Conservation (phyloP, 345 rosid species). For the Bruguiera parviflora region DNA sequence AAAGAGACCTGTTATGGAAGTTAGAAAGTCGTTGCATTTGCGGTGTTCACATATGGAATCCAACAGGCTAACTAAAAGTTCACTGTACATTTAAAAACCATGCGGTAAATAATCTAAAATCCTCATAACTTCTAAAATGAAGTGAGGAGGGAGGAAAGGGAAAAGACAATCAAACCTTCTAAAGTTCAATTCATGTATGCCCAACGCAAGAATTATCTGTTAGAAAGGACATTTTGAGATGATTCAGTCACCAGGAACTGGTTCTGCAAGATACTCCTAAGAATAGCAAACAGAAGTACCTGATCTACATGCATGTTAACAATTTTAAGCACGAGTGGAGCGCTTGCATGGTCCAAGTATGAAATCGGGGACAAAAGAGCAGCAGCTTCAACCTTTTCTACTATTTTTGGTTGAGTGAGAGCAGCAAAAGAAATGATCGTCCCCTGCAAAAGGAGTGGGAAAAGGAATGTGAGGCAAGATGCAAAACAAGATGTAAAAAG, state of each 20-base stretch:
- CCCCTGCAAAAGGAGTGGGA: conserved; percentile 44
- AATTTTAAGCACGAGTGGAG: conserved; percentile 85
- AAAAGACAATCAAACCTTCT: conserved; percentile 54
- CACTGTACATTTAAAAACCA: conserved; percentile 39
- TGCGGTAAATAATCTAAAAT: neutral
- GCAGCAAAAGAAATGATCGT: conserved; percentile 92
- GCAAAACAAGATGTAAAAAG: neutral
- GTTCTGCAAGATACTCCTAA: conserved; percentile 12
- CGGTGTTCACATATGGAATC: conserved; percentile 67
- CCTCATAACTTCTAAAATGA: neutral
- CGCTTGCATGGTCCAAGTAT: conserved; percentile 71
- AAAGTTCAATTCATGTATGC: conserved; percentile 78
- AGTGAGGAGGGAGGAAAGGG: neutral
- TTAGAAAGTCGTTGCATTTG: conserved; percentile 69
- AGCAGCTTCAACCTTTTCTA: conserved; percentile 86
- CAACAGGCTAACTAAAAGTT: conserved; percentile 55
- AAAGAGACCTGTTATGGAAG: conserved; percentile 69
- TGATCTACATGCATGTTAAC: conserved; percentile 84
- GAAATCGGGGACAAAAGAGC: conserved; percentile 88
- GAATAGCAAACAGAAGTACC: conserved; percentile 36
- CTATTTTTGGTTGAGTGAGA: conserved; percentile 64
- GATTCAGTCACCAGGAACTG: conserved; percentile 20
- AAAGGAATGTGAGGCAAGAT: conserved; percentile 4
- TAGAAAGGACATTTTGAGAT: conserved; percentile 7
- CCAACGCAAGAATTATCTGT: conserved; percentile 78